Evolutionary conservation across 345 rosid species (phyloP), one percentile per base, ranked within the genome.

Genomic region (Lagerstroemia speciosa): DNA sequence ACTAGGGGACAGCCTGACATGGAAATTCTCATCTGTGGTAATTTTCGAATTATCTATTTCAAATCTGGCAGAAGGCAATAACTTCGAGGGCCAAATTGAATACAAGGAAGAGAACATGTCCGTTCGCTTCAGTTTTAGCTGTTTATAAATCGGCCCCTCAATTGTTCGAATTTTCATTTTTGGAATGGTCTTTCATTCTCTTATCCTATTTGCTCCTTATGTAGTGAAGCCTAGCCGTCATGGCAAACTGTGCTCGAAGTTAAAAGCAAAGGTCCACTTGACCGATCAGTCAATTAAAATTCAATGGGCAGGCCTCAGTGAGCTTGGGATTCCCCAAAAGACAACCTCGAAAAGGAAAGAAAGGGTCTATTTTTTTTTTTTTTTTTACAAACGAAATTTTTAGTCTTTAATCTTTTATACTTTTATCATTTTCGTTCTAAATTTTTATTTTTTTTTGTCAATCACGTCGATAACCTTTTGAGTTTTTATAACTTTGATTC

Each of bases 321-420:
- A 64, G 31, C 65, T 69, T 57, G 72, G 7, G 40, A 61, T 22
- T 40, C 55, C 62, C 40, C 64, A 46, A 40, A 69, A 29, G 50
- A 36, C 36, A 55, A 57, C 64, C 30, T 29, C 37, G 24, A 58
- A 20, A 52, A 52, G 17, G 29, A 22, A 10, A 22, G 22, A 52
- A 22, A 22, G 26, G 2, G 26, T 10, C 15, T 52, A 6, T 52
- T 22, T 52, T 24, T 6, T 5, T 52, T 52, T 20, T 11, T 52
- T 3, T 5, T 20, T 0, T 52, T 43, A 16, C 4, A 16, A 12
- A 14, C 43, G 43, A 38, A 38, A 37, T 7, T 7, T 7, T 38
- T 38, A 38, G 7, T 14, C 12, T 38, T 8, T 38, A 8, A 8
- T 38, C 6, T 38, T 14, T 38, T 37, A 37, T 37, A 37, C 41